phyloP scores from a whole-genome alignment of 78 protist genomes.

The Dictyostelium capitatum region DNA sequence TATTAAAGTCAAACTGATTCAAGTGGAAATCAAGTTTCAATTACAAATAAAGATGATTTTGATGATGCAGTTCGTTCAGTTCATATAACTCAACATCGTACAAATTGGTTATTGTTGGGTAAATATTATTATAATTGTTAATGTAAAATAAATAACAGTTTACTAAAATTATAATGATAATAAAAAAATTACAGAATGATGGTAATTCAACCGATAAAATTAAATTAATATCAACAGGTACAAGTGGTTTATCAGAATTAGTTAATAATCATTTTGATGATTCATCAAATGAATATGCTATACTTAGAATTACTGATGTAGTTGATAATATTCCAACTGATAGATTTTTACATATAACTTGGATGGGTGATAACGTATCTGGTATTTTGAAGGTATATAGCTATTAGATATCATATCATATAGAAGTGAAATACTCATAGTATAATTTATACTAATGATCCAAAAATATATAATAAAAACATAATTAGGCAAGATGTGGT shows the following conservation, averaged over 20 bases:
- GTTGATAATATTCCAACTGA: slow-evolving; percentile 66
- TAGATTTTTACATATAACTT: slow-evolving; percentile 45
- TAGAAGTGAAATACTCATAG: neutral
- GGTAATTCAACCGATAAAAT: slow-evolving; percentile 48
- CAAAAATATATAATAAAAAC: no score
- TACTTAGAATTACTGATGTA: slow-evolving; percentile 49
- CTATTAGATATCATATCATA: no score
- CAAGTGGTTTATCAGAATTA: slow-evolving; percentile 60
- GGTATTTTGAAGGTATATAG: neutral
- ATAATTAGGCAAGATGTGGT: slow-evolving; percentile 1
- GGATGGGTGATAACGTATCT: slow-evolving; percentile 60
- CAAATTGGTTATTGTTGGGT: slow-evolving; percentile 62
- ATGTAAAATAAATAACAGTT: neutral
- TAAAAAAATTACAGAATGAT: slow-evolving; percentile 15
- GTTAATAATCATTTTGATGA: slow-evolving; percentile 31
- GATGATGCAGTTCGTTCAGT: slow-evolving; percentile 36
- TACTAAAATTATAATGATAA: no score
- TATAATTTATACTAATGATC: no score
- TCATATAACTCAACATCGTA: slow-evolving; percentile 11
- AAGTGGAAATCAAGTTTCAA: slow-evolving; percentile 30
- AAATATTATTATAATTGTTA: neutral
- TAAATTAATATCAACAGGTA: slow-evolving; percentile 49
- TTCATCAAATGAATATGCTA: slow-evolving; percentile 41
- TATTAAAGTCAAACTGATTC: no score
- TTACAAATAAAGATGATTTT: slow-evolving; percentile 39